phyloP scores from a whole-genome alignment of 345 rosid genomes.

The Pugionium dolabratum region DNA sequence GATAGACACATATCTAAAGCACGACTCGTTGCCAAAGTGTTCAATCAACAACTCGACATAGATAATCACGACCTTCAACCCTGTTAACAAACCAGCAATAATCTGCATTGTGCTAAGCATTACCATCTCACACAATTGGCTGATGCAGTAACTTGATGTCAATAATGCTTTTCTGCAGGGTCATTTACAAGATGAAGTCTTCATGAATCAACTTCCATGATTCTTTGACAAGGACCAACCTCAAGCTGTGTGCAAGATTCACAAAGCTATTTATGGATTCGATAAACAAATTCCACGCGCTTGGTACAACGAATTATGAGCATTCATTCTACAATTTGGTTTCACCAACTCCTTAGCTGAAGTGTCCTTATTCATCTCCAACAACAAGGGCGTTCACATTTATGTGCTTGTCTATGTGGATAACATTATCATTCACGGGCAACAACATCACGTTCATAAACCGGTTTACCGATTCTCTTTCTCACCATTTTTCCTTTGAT shows the following conservation, averaged over 20 bases:
- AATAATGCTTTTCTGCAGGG: no score
- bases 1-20: no score
- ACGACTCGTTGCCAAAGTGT: no score
- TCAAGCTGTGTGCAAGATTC: neutral
- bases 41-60: no score
- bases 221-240: no score
- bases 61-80: no score
- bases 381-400: neutral
- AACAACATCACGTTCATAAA: neutral
- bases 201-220: no score
- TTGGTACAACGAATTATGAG: neutral
- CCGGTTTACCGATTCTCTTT: neutral
- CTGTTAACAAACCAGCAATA: no score
- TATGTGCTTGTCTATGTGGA: neutral
- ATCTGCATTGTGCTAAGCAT: no score
- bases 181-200: no score
- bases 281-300: neutral
- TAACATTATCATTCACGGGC: neutral
- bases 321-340: neutral
- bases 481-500: neutral
- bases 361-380: neutral
- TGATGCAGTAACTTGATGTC: no score
- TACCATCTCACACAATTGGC: no score
- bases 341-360: neutral
- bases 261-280: neutral